Evolutionary conservation across 306 rosid species (phyloP).

Genomic region (Geum urbanum): DNA sequence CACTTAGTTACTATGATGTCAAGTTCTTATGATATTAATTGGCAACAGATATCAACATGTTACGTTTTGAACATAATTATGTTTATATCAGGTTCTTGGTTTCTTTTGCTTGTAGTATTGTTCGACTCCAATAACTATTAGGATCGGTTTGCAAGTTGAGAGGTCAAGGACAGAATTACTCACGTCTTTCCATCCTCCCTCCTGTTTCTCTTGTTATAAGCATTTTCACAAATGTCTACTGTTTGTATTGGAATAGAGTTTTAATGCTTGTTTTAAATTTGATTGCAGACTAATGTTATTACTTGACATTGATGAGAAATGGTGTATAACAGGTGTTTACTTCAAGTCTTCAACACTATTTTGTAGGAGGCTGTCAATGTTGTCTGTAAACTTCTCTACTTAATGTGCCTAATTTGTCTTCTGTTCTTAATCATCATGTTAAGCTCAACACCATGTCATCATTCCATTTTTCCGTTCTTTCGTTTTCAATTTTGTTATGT

Average conservation of each 20-base stretch:
- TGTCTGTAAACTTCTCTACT: neutral
- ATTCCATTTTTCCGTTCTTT: neutral
- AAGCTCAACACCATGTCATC: neutral
- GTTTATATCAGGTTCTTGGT: neutral
- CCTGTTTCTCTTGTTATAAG: neutral
- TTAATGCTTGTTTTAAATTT: too few relatives aligned
- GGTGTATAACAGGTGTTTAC: neutral
- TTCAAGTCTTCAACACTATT: neutral
- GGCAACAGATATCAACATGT: neutral
- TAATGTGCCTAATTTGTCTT: neutral
- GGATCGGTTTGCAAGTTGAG: neutral
- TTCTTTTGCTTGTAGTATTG: neutral
- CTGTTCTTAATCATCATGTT: neutral
- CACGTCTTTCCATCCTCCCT: neutral
- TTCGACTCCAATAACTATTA: neutral
- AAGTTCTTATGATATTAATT: neutral
- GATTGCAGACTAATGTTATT: neutral
- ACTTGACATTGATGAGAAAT: neutral
- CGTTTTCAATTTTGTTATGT: neutral
- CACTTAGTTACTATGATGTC: neutral
- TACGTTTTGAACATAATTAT: neutral
- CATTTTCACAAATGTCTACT: neutral
- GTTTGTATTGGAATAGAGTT: neutral
- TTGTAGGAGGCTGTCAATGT: neutral
- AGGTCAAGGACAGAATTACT: neutral